Evolutionary conservation across 2,329 filamentous ascomycete genomes (phyloP), one percentile per base, ranked within the genome.

Genomic region (Graphiopsis chlorocephala): DNA sequence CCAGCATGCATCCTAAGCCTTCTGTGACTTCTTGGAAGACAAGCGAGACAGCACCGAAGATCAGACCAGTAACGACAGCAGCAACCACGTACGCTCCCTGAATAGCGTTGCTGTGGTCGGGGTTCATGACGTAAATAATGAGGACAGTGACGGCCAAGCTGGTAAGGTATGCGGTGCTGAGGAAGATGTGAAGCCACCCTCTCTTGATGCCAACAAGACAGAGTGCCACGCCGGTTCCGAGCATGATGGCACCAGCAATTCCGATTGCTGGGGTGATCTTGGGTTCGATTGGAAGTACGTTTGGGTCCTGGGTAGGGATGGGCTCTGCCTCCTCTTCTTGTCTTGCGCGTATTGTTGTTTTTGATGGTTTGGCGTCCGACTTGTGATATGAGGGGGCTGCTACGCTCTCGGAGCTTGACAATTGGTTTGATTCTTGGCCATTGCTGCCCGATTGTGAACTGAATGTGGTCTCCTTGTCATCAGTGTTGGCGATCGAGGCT

Each of bases 11-110:
- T 2, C 90, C 92, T n/a, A 97, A 80, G 64, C 93, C 90, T 76
- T 90, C 89, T 0, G 92, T 93, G 52, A 97, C 82, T 71, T 97
- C 93, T 64, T 87, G 86, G 78, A 97, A 97, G 12, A 96, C 82
- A 10, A 93, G 83, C 0, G 92, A 86, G 3, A 89, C 79, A 14
- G 83, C 90, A 17, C 93, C 94, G 23, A 96, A 84, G 25, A 92
- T 82, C 6, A 88, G 74, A 1, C 93, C 92, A 0, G 92, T 89
- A 67, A 92, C 78, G 38, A 91, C 83, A 2, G 85, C 86, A 2
- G 92, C 93, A 7, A 93, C 90, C 38, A 98, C 85, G 75, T 95
- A 97, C 31, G 88, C 94, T 28, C 92, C 94, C 77, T 97, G 92
- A 2, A 95, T 81, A 0, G 87, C 90, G 74, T 90, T 80, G 65